These are phyloP conservation scores for Megacollybia marginata DNA, from an alignment of 768 basidiomycete genomes.

Conservation along the genomic window DNA sequence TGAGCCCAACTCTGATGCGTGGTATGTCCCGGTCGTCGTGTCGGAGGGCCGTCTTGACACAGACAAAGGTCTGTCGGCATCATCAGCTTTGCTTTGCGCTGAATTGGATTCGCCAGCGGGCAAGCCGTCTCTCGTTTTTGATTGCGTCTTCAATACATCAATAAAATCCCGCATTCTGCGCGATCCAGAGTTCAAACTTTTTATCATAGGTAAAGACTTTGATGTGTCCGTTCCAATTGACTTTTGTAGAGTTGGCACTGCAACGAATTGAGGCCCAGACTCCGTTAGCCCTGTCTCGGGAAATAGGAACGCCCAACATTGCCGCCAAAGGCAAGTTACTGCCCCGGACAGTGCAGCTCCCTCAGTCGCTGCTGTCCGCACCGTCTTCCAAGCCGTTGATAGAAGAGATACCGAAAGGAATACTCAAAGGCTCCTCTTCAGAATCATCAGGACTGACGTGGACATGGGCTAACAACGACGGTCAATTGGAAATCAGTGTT, in stretches of 20 bases:
- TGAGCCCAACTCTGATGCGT: conserved; percentile 31
- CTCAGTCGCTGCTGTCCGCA: conserved; percentile 28
- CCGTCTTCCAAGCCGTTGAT: conserved; percentile 33
- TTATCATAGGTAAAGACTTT: conserved; percentile 48
- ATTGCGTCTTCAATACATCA: conserved; percentile 56
- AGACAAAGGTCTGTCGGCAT: conserved; percentile 53
- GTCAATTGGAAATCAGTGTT: conserved; percentile 40
- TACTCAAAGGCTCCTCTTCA: conserved; percentile 26
- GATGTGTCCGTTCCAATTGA: too few relatives aligned
- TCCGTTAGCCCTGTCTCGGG: conserved; percentile 53
- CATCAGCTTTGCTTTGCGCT: neutral
- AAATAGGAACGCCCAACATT: conserved; percentile 71
- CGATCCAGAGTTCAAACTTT: conserved; percentile 60
- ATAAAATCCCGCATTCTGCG: conserved; percentile 52
- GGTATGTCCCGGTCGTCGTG: conserved; percentile 66
- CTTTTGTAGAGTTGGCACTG: conserved; percentile 50
- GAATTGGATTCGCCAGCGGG: conserved; percentile 41
- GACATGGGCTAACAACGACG: conserved; percentile 41
- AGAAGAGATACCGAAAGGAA: conserved; percentile 39
- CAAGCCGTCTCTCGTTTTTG: conserved; percentile 62
- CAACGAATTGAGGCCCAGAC: conserved; percentile 62
- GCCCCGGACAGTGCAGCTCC: conserved; percentile 52
- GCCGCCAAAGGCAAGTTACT: conserved; percentile 62
- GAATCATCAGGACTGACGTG: conserved; percentile 29
- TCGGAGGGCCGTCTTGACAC: conserved; percentile 54